A percentile compares a stretch with the other conserved stretches of the same genome.
Conservation (phyloP, 176 grass and related monocot genomes). For the Urochloa ruziziensis region DNA sequence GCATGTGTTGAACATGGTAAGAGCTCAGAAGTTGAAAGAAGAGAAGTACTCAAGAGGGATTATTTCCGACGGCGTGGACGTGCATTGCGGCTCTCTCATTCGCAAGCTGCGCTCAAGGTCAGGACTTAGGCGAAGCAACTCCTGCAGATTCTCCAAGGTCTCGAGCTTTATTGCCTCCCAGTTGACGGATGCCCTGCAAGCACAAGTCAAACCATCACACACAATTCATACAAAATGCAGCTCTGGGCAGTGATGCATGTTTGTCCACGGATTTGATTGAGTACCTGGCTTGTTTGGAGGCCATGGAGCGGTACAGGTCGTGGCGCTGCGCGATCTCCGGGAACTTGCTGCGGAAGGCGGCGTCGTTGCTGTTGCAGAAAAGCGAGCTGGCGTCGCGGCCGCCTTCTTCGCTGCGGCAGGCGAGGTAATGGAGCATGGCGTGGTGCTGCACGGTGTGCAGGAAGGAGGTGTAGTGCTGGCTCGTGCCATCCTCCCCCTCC, state of each 20-base stretch:
- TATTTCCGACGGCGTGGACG: not conserved
- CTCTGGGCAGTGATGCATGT: not conserved
- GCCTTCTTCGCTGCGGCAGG: conserved; percentile 19
- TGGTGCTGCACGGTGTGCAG: not conserved
- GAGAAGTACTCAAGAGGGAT: conserved; percentile 2
- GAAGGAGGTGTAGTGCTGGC: not conserved
- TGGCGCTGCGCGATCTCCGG: not conserved
- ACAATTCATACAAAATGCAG: not conserved
- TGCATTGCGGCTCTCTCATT: not conserved
- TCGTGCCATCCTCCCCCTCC: not conserved
- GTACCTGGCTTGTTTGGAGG: not conserved
- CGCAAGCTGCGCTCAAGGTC: not conserved
- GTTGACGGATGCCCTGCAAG: conserved; percentile 1
- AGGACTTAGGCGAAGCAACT: not conserved
- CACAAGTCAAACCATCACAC: not conserved
- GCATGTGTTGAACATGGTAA: not conserved
- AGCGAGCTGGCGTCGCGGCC: not conserved
- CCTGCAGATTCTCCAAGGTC: not conserved
- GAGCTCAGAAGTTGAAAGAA: not conserved
- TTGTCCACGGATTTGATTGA: not conserved
- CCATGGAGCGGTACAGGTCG: conserved; percentile 21
- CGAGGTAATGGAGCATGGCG: not conserved
- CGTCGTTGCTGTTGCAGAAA: not conserved
- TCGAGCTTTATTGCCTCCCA: conserved; percentile 10
- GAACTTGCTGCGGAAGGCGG: not conserved